phyloP scores from a whole-genome alignment of 2,329 filamentous ascomycete genomes.

The Phaeophleospora eucalypticola region DNA sequence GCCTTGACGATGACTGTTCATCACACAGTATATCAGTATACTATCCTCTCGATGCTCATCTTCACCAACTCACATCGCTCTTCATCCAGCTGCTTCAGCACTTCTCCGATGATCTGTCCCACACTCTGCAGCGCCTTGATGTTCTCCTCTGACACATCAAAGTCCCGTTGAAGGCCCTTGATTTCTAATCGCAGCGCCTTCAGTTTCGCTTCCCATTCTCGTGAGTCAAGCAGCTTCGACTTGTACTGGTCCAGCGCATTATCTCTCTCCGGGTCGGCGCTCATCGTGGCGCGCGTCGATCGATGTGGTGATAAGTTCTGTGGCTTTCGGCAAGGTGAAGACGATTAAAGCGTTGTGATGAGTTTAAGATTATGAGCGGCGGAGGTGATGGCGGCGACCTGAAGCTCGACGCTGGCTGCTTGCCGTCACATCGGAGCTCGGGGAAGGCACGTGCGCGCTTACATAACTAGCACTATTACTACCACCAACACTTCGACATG shows the following conservation, averaged over 20 bases:
- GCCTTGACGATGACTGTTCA: conserved; percentile 90
- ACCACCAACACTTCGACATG: no score
- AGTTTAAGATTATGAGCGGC: no score
- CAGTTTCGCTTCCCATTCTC: conserved; percentile 98
- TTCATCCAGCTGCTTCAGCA: conserved; percentile 96
- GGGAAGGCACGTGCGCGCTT: no score
- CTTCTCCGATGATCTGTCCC: conserved; percentile 98
- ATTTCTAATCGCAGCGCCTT: conserved; percentile 92
- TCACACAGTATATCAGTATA: conserved; percentile 6
- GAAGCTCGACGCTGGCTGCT: no score
- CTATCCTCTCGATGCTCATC: neutral
- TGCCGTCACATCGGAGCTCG: neutral
- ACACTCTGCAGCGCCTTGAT: conserved; percentile 99
- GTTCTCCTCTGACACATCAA: conserved; percentile 96
- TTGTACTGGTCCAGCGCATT: conserved; percentile 52
- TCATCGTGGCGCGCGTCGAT: conserved; percentile 23
- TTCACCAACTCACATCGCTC: conserved; percentile 74
- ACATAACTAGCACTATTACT: no score
- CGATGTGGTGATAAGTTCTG: no score
- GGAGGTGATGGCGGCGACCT: neutral
- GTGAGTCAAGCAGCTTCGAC: conserved; percentile 69
- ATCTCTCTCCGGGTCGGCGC: conserved; percentile 47
- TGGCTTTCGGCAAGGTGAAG: no score
- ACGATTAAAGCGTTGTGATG: no score
- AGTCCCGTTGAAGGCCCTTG: conserved; percentile 91